phyloP scores from a whole-genome alignment of 1,284 basidiomycete species.

The Trichosporon sp. region DNA sequence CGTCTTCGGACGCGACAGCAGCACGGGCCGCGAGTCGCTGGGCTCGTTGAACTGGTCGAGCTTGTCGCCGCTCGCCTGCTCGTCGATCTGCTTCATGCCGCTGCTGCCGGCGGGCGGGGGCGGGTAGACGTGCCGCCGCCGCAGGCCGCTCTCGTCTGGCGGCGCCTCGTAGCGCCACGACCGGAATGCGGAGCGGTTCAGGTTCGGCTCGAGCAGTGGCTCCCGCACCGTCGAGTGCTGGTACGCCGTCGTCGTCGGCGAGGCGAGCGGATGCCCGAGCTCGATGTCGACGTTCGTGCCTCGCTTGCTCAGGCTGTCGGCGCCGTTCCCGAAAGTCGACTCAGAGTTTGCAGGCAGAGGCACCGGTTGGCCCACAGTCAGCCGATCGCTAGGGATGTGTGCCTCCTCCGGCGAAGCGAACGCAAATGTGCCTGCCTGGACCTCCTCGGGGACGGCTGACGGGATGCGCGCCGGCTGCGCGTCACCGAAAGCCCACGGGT shows the following conservation, averaged over 20 bases:
- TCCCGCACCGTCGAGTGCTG: neutral
- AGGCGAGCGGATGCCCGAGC: neutral
- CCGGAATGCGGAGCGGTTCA: neutral
- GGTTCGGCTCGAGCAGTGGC: neutral
- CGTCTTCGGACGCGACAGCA: slow-evolving; percentile 22
- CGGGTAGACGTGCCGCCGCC: neutral
- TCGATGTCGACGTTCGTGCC: neutral
- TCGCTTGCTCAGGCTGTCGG: neutral
- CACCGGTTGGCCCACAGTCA: neutral
- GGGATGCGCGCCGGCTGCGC: neutral
- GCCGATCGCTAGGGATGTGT: neutral
- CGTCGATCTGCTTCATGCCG: neutral
- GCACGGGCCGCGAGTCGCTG: neutral
- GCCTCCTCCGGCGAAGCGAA: neutral
- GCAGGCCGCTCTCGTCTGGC: neutral
- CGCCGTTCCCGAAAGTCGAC: neutral
- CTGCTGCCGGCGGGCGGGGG: neutral
- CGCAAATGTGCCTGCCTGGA: neutral
- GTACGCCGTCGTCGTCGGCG: neutral
- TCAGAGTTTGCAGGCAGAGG: neutral
- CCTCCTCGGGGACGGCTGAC: neutral
- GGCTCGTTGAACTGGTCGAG: neutral
- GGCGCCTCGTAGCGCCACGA: neutral
- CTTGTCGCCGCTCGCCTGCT: neutral
- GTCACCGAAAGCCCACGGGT: neutral